phyloP scores from a whole-genome alignment of 768 basidiomycete species.

The Punctularia strigosozonata region DNA sequence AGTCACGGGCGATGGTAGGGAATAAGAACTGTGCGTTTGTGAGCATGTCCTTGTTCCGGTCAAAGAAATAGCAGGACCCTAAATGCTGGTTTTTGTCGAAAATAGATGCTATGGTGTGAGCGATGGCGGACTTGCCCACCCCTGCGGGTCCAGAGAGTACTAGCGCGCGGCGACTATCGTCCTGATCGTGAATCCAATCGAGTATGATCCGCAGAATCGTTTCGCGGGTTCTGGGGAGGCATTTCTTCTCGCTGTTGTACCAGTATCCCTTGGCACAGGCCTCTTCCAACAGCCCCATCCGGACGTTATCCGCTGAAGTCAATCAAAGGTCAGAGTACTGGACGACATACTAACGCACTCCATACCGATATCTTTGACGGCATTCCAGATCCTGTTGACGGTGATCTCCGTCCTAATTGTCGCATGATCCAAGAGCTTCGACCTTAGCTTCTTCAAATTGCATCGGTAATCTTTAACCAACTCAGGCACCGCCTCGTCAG shows the following conservation, averaged over 20 bases:
- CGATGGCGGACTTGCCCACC: constrained; percentile 9
- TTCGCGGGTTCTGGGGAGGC: constrained; percentile 5
- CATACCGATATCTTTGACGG: too few species aligned
- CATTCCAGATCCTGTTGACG: too few species aligned
- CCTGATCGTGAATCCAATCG: constrained; percentile 1
- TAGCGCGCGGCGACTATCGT: neutral
- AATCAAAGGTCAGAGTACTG: too few species aligned
- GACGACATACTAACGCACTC: too few species aligned
- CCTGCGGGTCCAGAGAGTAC: constrained; percentile 7
- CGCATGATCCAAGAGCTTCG: neutral
- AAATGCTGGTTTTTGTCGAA: constrained; percentile 1
- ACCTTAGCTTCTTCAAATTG: neutral
- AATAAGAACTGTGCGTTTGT: constrained; percentile 1
- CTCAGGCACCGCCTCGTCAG: neutral
- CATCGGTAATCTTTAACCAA: neutral
- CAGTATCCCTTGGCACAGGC: neutral
- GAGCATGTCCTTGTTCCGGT: neutral
- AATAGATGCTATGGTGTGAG: constrained; percentile 4
- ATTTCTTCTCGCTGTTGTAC: constrained; percentile 1
- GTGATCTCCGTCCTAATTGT: neutral
- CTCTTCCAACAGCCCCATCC: neutral
- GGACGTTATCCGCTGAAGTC: neutral
- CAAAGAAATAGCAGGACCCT: constrained; percentile 8
- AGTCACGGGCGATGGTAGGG: constrained; percentile 6
- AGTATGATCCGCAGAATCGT: constrained; percentile 1